These are phyloP conservation scores for Bruguiera gymnorhiza DNA, from an alignment of 345 rosid genomes.

Conservation along the genomic window DNA sequence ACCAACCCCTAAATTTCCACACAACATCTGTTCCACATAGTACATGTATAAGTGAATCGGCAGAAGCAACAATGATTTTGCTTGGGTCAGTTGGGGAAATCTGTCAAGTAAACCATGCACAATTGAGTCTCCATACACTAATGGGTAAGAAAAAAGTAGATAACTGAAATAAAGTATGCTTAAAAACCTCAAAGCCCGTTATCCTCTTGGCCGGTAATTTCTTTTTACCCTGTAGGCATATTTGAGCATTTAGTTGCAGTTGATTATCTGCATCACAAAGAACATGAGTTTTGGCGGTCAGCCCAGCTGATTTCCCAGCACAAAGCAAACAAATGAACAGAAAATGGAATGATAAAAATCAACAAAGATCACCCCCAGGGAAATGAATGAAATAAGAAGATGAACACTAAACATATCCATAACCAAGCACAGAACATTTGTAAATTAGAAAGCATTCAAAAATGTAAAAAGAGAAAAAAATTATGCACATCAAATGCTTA, in stretches of 20 bases:
- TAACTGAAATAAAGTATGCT: not conserved
- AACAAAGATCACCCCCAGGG: not conserved
- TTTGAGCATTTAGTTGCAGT: constrained; percentile 29
- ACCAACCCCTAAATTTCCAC: constrained; percentile 37
- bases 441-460: too few species aligned
- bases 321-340: constrained; percentile 14
- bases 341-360: not conserved
- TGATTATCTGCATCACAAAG: constrained; percentile 37
- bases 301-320: constrained; percentile 20
- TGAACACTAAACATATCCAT: too few species aligned
- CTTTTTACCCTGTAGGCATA: constrained; percentile 39
- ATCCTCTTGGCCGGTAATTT: constrained; percentile 43
- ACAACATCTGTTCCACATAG: constrained; percentile 34
- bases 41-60: constrained; percentile 39
- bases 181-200: constrained; percentile 44
- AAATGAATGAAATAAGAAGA: too few species aligned
- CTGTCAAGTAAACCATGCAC: constrained; percentile 15
- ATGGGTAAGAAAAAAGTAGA: not conserved
- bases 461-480: too few species aligned
- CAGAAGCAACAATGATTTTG: constrained; percentile 42
- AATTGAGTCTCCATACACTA: not conserved
- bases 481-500: too few species aligned
- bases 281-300: constrained; percentile 28
- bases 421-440: too few species aligned
- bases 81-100: constrained; percentile 37